A percentile compares a stretch with the other conserved stretches of the same genome.
Conservation (phyloP, 2,329 filamentous ascomycete genomes). For the Onygenales sp. region DNA sequence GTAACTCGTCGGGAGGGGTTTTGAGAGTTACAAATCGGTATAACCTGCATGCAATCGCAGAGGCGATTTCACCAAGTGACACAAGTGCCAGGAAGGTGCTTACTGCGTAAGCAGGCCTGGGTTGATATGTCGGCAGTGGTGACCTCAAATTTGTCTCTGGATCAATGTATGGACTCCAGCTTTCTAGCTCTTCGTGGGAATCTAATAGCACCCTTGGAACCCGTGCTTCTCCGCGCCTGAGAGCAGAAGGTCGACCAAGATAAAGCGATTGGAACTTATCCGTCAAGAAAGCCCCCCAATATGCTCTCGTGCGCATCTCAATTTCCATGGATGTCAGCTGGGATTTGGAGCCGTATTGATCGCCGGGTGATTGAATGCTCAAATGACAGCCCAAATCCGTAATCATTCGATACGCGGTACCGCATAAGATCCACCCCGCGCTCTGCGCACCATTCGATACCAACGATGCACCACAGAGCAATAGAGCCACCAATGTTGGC, state of each 20-base stretch:
- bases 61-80: background rate
- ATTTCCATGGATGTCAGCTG: background rate
- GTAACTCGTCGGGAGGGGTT: background rate
- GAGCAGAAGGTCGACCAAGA: background rate
- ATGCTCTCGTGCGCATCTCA: background rate
- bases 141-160: constrained; percentile 13
- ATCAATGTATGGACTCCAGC: constrained; percentile 36
- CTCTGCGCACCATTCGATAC: constrained; percentile 45
- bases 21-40: background rate
- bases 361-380: background rate
- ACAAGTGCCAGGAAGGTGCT: background rate
- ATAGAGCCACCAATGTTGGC: constrained; percentile 45
- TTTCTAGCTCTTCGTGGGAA: constrained; percentile 39
- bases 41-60: background rate
- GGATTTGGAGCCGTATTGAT: too few relatives aligned
- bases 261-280: background rate
- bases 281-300: background rate
- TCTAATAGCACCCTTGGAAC: constrained; percentile 23
- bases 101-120: background rate
- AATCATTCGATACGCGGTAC: constrained; percentile 43
- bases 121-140: constrained; percentile 15
- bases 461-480: constrained; percentile 43
- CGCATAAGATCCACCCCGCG: constrained; percentile 44
- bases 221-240: background rate
- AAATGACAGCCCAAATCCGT: constrained; percentile 44